These are phyloP conservation scores for Gossypium davidsonii DNA, from an alignment of 441 rosid genomes.

Conservation along the genomic window DNA sequence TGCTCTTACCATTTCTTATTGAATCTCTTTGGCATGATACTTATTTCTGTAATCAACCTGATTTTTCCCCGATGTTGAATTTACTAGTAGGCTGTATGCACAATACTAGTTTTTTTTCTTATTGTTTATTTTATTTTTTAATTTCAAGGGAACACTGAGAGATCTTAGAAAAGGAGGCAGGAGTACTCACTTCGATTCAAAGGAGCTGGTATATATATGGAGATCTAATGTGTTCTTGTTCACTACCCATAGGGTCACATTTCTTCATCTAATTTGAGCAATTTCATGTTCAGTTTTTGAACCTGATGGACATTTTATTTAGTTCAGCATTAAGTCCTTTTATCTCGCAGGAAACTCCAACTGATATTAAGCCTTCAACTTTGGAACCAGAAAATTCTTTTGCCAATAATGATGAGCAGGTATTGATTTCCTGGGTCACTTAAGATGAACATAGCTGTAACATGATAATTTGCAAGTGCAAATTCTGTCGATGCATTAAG, in stretches of 20 bases:
- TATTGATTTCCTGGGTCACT: conserved; percentile 16
- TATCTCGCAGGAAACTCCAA: conserved; percentile 26
- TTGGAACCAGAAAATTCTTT: conserved; percentile 28
- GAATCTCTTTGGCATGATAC: conserved; percentile 4
- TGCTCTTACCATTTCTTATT: background rate
- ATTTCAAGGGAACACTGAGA: conserved; percentile 48
- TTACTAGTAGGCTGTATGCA: too few relatives aligned
- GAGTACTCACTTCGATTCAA: conserved; percentile 27
- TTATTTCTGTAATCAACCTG: background rate
- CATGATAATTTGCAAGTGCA: background rate
- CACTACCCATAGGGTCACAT: background rate
- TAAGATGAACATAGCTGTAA: background rate
- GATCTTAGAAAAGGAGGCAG: conserved; percentile 45
- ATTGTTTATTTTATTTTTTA: background rate
- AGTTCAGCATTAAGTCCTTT: background rate
- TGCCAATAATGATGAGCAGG: conserved; percentile 36
- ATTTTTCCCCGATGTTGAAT: background rate
- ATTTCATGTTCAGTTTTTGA: conserved; percentile 1
- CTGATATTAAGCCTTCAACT: conserved; percentile 35
- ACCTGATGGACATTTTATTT: background rate
- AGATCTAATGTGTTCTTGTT: conserved; percentile 3
- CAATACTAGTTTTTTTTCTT: conserved; percentile 8
- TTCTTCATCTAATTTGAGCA: background rate
- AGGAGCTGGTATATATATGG: conserved; percentile 31
- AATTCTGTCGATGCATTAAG: background rate